Conservation (phyloP, 257 asterid genomes). For the Nicotiana tabacum region DNA sequence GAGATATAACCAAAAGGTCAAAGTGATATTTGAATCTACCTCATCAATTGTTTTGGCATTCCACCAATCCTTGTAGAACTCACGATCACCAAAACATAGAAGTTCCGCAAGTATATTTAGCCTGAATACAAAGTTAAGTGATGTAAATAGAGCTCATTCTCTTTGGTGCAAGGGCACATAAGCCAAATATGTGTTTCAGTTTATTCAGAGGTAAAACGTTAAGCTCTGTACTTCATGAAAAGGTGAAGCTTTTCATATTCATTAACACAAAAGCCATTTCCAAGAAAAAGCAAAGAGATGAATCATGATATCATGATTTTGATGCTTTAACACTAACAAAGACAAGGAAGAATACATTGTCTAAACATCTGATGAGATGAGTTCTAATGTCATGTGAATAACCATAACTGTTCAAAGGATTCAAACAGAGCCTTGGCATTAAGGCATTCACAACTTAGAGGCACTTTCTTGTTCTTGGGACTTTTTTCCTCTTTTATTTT, state of each 20-base stretch:
- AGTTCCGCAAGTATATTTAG: conserved; percentile 96
- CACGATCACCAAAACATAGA: conserved; percentile 93
- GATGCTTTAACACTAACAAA: background rate
- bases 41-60: conserved; percentile 96
- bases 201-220: background rate
- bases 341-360: background rate
- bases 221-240: background rate
- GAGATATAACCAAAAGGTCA: background rate
- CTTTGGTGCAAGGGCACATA: conserved; percentile 6
- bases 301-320: background rate
- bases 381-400: background rate
- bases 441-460: background rate
- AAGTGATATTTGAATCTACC: conserved; percentile 36
- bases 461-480: background rate
- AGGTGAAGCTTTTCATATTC: background rate
- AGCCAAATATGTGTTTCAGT: background rate
- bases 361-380: background rate
- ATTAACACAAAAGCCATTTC: background rate
- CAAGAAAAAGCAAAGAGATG: background rate
- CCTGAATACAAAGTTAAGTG: conserved; percentile 26
- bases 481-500: background rate
- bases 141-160: background rate
- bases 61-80: conserved; percentile 99
- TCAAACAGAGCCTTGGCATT: background rate
- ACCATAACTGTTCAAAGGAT: background rate